phyloP scores from a whole-genome alignment of 352 stramenopile genomes.

The Pythium rishiriense region DNA sequence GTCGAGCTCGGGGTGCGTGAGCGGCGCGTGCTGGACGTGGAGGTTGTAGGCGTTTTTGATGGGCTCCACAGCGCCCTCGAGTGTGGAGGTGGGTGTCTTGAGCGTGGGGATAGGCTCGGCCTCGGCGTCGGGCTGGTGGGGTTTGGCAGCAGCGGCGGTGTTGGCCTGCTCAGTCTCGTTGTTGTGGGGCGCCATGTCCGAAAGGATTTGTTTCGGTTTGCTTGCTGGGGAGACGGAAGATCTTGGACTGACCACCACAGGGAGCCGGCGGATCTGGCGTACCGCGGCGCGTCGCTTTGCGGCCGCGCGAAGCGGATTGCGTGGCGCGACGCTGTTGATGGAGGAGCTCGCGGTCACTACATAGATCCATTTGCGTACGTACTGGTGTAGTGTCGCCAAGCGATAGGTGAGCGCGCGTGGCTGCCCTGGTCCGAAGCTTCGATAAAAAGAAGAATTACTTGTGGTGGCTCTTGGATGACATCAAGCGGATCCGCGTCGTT shows the following conservation, averaged over 20 bases:
- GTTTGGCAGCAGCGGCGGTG: too few relatives aligned
- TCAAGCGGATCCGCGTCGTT: neutral
- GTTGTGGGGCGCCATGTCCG: neutral
- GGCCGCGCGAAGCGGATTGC: neutral
- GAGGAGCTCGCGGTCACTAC: neutral
- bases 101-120: too few relatives aligned
- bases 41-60: slow-evolving; percentile 27
- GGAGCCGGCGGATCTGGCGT: too few relatives aligned
- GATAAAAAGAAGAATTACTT: too few relatives aligned
- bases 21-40: slow-evolving; percentile 10
- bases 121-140: neutral
- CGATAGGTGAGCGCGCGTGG: neutral
- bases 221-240: neutral
- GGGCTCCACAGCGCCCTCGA: slow-evolving; percentile 1
- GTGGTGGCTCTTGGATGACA: neutral
- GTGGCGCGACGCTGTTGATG: neutral
- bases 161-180: neutral
- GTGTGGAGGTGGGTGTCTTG: neutral
- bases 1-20: slow-evolving; percentile 25
- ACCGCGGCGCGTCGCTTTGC: neutral
- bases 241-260: neutral
- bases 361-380: neutral
- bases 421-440: neutral
- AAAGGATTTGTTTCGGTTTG: neutral
- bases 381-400: neutral